These are phyloP conservation scores for Infundibulicybe gibba DNA, from an alignment of 768 basidiomycete genomes.

Conservation along the genomic window DNA sequence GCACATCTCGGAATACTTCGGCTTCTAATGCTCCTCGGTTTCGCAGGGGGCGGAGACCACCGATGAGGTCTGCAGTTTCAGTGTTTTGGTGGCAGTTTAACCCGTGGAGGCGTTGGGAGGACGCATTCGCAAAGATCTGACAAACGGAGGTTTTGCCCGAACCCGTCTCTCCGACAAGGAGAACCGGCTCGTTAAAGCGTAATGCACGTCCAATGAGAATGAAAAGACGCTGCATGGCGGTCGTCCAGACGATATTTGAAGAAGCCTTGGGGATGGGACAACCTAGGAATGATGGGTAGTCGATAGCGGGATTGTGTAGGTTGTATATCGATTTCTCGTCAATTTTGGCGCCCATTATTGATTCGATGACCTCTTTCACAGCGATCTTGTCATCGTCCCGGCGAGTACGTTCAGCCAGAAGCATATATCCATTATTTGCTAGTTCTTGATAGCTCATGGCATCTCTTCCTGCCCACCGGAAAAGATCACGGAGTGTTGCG, in stretches of 20 bases:
- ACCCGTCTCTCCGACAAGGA: conserved; percentile 96
- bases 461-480: conserved; percentile 93
- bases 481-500: conserved; percentile 93
- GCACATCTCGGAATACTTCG: conserved; percentile 43
- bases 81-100: conserved; percentile 98
- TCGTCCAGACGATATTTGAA: conserved; percentile 82
- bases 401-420: conserved; percentile 88
- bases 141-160: conserved; percentile 98
- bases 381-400: conserved; percentile 80
- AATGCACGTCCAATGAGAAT: conserved; percentile 81
- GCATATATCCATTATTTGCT: conserved; percentile 96
- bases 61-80: conserved; percentile 95
- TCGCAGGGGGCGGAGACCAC: conserved; percentile 85
- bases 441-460: conserved; percentile 89
- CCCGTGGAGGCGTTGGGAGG: conserved; percentile 55
- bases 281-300: conserved; percentile 48
- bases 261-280: conserved; percentile 42
- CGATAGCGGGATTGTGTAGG: conserved; percentile 35
- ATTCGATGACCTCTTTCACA: conserved; percentile 92
- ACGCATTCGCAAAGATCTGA: conserved; percentile 76
- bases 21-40: conserved; percentile 59
- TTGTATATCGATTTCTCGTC: conserved; percentile 71
- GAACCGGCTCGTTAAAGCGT: conserved; percentile 87
- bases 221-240: conserved; percentile 88
- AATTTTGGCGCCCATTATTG: conserved; percentile 82